Base-by-base conservation (phyloP, 306 rosid genomes). In the Vigna trinervia region DNA sequence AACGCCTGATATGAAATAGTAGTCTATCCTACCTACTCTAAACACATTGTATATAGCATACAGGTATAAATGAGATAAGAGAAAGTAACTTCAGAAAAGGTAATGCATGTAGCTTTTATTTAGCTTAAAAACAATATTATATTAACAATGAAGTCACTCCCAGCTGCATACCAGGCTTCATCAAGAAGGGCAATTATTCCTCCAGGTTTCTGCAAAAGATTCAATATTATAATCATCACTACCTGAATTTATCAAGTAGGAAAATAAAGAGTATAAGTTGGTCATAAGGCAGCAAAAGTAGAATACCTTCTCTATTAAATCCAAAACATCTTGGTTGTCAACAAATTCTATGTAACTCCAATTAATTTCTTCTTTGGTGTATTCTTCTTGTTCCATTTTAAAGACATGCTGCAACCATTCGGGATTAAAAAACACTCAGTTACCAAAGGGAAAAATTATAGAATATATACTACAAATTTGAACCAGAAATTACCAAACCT, bases 281-380 rank as follows among this genome's bases (percentile, higher is more conserved):
- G 39, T 75, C 38, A n/a, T 46, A 47, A 79, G 48, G 66, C 56
- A 64, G 66, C 43, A 68, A 57, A 79, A 80, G 59, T 54, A 41
- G 75, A 72, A 64, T 57, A 93, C 99, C 98, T 90, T 96, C 87
- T 96, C 99, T 80, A 96, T 96, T 41, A 96, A 86, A 88, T 96
- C 99, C 93, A 96, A 82, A 67, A 96, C 99, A 81, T 96, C 99
- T 85, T 96, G 98, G 86, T 96, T 96, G 77, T 96, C 99, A 78
- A 96, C 97, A 85, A 96, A 96, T 81, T 93, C 99, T 36, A 96
- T 96, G 90, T 96, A 96, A 87, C 99, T 96, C 99, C 99, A 96
- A 84, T 96, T 41, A 20, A 96, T 96, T 82, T 88, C 90, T 87
- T 96, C 98, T 80, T 96, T 96, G 36, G 99, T 96, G 84, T 96